Evolutionary conservation across 78 protist species (phyloP).

Genomic region (Polysphondylium violaceum): DNA sequence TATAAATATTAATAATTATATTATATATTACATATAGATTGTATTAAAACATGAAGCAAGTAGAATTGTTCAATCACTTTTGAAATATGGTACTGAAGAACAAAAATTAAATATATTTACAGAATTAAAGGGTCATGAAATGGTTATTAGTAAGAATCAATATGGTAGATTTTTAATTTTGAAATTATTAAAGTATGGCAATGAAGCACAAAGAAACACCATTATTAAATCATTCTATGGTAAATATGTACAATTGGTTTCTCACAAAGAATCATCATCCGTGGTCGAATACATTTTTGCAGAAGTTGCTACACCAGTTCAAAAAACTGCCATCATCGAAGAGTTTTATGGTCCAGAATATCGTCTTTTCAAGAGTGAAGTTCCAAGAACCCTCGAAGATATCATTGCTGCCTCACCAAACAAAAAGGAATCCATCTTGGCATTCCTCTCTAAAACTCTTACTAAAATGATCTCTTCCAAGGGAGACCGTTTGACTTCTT

Average conservation of each 20-base stretch:
- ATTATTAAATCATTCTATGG: constrained; percentile 57
- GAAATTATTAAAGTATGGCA: constrained; percentile 45
- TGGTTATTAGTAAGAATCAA: neutral
- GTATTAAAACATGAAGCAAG: constrained; percentile 84
- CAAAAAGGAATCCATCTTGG: constrained; percentile 43
- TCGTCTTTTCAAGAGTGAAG: constrained; percentile 55
- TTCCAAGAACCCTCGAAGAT: constrained; percentile 33
- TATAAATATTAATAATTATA: too few species aligned
- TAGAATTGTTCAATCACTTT: constrained; percentile 66
- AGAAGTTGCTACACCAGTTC: constrained; percentile 37
- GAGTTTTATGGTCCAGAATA: constrained; percentile 83
- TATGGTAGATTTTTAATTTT: constrained; percentile 67
- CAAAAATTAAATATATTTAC: constrained; percentile 44
- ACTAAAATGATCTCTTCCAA: constrained; percentile 31
- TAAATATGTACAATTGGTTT: neutral
- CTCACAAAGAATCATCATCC: constrained; percentile 31
- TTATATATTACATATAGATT: neutral
- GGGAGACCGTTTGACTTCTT: constrained; percentile 53
- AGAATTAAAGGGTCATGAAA: constrained; percentile 61
- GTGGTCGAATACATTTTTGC: constrained; percentile 50
- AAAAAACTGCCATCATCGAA: constrained; percentile 40
- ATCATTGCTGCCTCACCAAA: constrained; percentile 24
- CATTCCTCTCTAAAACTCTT: constrained; percentile 2
- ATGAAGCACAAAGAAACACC: constrained; percentile 27
- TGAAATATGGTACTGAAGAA: constrained; percentile 69